Evolutionary conservation across 768 basidiomycete species (phyloP), one percentile per base, ranked within the genome.

Genomic region (Leucocoprinus birnbaumii): DNA sequence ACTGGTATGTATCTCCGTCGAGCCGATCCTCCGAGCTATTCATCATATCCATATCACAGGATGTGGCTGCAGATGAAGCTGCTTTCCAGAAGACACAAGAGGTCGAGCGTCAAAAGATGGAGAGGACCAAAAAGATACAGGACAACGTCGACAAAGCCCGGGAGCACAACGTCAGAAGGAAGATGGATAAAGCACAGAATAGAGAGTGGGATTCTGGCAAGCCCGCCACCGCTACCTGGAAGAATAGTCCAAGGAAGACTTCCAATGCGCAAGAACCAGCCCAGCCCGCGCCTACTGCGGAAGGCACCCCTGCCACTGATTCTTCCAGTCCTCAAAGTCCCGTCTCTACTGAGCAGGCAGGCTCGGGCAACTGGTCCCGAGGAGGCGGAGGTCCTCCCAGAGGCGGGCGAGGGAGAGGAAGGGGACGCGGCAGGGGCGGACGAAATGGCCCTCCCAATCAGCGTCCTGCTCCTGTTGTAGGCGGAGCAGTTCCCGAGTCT

Each of bases 161-260:
- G 25, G 87, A 89, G 63, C 82, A 88, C 72, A 90, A 88, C 59
- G 89, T 89, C 51, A 83, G 82, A 61, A 76, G 86, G 34, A 93
- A 93, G 73, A 75, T 91, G 79, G 88, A 87, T n/a, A 90, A 86
- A 72, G 78, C 83, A 21, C 83, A 82, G 62, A 83, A 72, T 59
- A 80, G 91, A 14, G 91, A 93, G 72, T 93, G 91, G 91, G 91
- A 93, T 66, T 85, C 88, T 25, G 87, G 83, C 18, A 93, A 93
- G 62, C 68, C 75, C 7, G 54, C 46, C 51, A 58, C 44, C 37
- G 45, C 45, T 47, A 50, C 35, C 38, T 58, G 38, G 54, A 53
- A 52, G 21, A 49, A 42, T n/a, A 48, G 48, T 22, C 48, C 18
- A 37, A 54, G 42, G 45, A 56, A 21, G 35, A 52, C 22, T 11